Evolutionary conservation across 2,329 filamentous ascomycete genomes (phyloP), one percentile per base, ranked within the genome.

Genomic region (Gnomoniopsis sp.): DNA sequence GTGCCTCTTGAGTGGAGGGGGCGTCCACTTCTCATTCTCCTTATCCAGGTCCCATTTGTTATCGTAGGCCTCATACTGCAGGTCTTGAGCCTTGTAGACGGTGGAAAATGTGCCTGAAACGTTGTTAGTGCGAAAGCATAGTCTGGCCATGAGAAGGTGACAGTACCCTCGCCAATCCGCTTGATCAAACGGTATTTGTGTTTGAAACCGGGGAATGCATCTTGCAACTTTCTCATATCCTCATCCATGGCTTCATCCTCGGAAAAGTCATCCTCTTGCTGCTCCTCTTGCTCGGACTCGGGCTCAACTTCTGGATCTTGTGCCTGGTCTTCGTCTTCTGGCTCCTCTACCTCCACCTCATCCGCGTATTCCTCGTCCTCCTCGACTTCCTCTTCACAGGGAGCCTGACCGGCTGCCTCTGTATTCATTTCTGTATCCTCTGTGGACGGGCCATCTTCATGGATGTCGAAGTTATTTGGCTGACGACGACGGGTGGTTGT

Each of bases 11-110:
- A 85, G 70, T 0, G 87, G 85, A n/a, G 87, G 88, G n/a, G 86
- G 83, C 21, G 80, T 79, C 85, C 87, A 92, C 67, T 85, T 83
- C 50, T 82, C 78, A 57, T 86, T 81, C 46, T 87, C 85, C 63
- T 83, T 81, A 59, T 87, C 87, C 43, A 89, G 72, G 69, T 98
- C 93, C 92, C 93, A 98, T 64, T 88, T 84, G 70, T 97, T 97
- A 63, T 89, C 79, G 73, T 91, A 96, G 60, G 83, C 79, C 64
- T 95, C 85, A 71, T 97, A 96, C 57, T 88, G 81, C 26, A 98
- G 77, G 71, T 99, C 95, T 73, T 98, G 92, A 21, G 96, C 95
- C 74, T 99, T 99, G 81, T 99, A 99, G 14, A 99, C 95, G 2
- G 95, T 98, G 0, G 95, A 98, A 71, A 99, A 99, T 1, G 95